Percentiles rank a stretch among this genome's conserved stretches.
phyloP scores from a whole-genome alignment of 2,329 filamentous ascomycete genomes.

The Chrysosporium queenslandicum region DNA sequence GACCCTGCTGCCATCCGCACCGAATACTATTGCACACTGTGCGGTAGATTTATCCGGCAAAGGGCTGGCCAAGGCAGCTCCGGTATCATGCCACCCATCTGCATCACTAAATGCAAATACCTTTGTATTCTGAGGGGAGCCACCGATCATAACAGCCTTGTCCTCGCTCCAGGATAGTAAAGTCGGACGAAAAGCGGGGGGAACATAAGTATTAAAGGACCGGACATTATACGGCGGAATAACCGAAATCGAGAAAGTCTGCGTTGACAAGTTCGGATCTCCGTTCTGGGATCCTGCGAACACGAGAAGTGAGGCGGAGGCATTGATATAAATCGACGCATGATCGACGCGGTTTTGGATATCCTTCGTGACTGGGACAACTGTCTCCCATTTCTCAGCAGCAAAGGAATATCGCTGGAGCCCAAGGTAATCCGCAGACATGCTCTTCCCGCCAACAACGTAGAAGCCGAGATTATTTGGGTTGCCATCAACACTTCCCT shows the following conservation, averaged over 20 bases:
- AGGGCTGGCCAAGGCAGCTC: slow-evolving; percentile 52
- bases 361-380: slow-evolving; percentile 42
- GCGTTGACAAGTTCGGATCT: slow-evolving; percentile 49
- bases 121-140: slow-evolving; percentile 53
- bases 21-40: slow-evolving; percentile 56
- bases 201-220: slow-evolving; percentile 48
- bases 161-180: slow-evolving; percentile 64
- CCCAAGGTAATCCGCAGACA: slow-evolving; percentile 54
- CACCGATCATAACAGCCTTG: slow-evolving; percentile 65
- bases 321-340: slow-evolving; percentile 62
- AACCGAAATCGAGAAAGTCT: slow-evolving; percentile 65
- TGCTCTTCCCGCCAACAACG: slow-evolving; percentile 65
- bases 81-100: slow-evolving; percentile 57
- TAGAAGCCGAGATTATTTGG: slow-evolving; percentile 56
- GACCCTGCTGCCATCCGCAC: slow-evolving; percentile 65
- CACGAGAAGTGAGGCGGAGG: slow-evolving; percentile 61
- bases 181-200: slow-evolving; percentile 57
- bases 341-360: slow-evolving; percentile 64
- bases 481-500: slow-evolving; percentile 51
- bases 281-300: slow-evolving; percentile 66
- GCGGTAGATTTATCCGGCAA: slow-evolving; percentile 51
- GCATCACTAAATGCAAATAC: slow-evolving; percentile 62
- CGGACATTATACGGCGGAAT: slow-evolving; percentile 54
- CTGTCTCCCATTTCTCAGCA: slow-evolving; percentile 49
- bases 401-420: slow-evolving; percentile 59